Base-by-base conservation (phyloP, 2,329 filamentous ascomycete genomes). In the Penicillium nordicum region DNA sequence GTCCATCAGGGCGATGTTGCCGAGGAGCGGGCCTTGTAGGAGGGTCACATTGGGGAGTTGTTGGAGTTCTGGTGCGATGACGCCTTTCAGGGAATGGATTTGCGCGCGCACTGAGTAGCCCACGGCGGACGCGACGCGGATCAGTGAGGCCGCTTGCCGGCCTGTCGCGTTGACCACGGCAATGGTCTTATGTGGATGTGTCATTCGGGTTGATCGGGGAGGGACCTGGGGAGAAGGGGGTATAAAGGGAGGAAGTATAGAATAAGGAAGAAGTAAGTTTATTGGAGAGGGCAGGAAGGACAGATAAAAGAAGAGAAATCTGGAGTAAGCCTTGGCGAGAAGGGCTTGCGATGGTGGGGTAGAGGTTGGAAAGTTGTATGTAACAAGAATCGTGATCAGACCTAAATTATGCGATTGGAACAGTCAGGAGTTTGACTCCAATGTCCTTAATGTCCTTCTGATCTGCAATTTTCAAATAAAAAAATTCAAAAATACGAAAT, bases 141-240 rank as follows among this genome's bases (percentile, higher is more conserved):
- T 94, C 69, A 99, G 86, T 57, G 92, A 97, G 57, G 93, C 93
- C 63, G 93, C 92, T 80, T 99, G 94, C 67, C 94, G 89, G 70
- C 94, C 94, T 73, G 91, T 93, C 72, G 91, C 91, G 78, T 97
- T 97, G 78, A 97, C 92, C 70, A 96, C 88, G 71, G 92, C 93
- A 69, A 96, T 91, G 53, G 89, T 94, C 79, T 92, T 94, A 71
- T 84, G 81, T 43, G 72, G 68, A 69, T 74, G 73, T 66, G 73
- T 74, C 74, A 76, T 76, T 62, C 67, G 70, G 64, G 55, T 50
- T 44, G 50, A 30, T 57, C 52, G 52, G 29, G 45, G 30, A 27
- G 52, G 48, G 54, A n/a, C 7, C 21, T 4, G 44, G 57, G 51
- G 44, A 23, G 41, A 21, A 21, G 21, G 21, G 7, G 36, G 23